phyloP scores from a whole-genome alignment of 2,329 filamentous ascomycete species.

The Amylocarpus encephaloides region DNA sequence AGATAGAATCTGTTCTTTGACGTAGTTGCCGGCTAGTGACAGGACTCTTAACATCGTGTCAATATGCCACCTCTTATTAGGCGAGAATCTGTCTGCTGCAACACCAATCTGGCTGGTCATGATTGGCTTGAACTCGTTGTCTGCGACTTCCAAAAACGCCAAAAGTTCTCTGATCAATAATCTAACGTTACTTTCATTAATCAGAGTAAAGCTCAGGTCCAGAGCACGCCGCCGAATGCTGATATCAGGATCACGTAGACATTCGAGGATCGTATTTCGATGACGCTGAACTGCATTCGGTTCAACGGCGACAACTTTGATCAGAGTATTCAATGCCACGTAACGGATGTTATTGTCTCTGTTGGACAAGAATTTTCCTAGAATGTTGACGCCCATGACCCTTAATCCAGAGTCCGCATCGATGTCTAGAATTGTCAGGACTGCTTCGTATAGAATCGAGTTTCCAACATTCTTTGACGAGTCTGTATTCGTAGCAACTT shows the following conservation, averaged over 20 bases:
- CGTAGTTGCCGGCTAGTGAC: conserved; percentile 89
- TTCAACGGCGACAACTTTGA: conserved; percentile 96
- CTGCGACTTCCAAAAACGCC: conserved; percentile 92
- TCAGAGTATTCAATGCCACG: conserved; percentile 91
- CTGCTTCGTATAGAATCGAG: conserved; percentile 94
- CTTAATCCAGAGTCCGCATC: conserved; percentile 93
- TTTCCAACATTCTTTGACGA: conserved; percentile 98
- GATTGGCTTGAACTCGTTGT: conserved; percentile 96
- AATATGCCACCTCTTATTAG: conserved; percentile 97
- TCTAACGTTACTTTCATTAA: conserved; percentile 93
- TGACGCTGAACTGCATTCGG: conserved; percentile 96
- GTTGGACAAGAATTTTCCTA: conserved; percentile 97
- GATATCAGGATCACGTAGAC: conserved; percentile 92
- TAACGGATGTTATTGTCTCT: conserved; percentile 99
- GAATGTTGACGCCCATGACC: conserved; percentile 93
- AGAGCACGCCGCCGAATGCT: conserved; percentile 93
- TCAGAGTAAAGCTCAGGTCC: conserved; percentile 94
- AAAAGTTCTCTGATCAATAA: conserved; percentile 89
- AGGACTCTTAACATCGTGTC: conserved; percentile 95
- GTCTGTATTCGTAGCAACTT: conserved; percentile 97
- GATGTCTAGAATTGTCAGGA: conserved; percentile 94
- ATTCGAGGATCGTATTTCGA: conserved; percentile 95
- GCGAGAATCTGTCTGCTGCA: conserved; percentile 89
- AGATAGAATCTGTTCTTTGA: conserved; percentile 95
- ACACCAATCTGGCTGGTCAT: conserved; percentile 99